Percentiles rank a stretch among this genome's conserved stretches.
Conservation (phyloP, 306 rosid genomes). For the Medicago arabica region DNA sequence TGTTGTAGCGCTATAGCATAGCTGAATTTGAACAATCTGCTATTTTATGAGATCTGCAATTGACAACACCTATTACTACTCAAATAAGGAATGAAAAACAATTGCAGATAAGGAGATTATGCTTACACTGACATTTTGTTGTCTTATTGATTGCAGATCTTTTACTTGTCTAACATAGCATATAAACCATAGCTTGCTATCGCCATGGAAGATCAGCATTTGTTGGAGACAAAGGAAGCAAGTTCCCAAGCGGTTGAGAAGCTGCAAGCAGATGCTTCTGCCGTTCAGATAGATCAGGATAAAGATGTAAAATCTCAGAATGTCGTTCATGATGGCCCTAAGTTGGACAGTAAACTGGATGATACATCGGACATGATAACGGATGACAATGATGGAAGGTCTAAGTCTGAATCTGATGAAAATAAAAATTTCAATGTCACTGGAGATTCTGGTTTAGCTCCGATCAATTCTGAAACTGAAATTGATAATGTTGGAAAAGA, state of each 20-base stretch:
- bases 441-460: slow-evolving; percentile 34
- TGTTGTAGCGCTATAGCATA: not conserved
- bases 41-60: not conserved
- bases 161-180: slow-evolving; percentile 4
- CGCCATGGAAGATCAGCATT: slow-evolving; percentile 53
- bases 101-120: not conserved
- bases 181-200: slow-evolving; percentile 38
- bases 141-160: slow-evolving; percentile 38
- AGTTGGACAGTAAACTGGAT: slow-evolving; percentile 29
- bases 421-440: not conserved
- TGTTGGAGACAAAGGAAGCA: slow-evolving; percentile 36
- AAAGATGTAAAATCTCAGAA: slow-evolving; percentile 45
- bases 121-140: slow-evolving; percentile 4
- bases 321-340: slow-evolving; percentile 35
- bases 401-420: slow-evolving; percentile 34
- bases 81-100: not conserved
- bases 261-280: slow-evolving; percentile 45
- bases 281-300: slow-evolving; percentile 38
- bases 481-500: slow-evolving; percentile 31
- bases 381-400: slow-evolving; percentile 21
- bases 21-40: not conserved
- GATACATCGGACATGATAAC: slow-evolving; percentile 31
- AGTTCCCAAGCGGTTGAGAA: slow-evolving; percentile 46
- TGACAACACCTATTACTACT: not conserved
- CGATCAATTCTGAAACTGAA: slow-evolving; percentile 42